Percentiles rank a stretch among this genome's conserved stretches.
Evolutionary conservation across 2,329 filamentous ascomycete genomes (phyloP).

Genomic region (Cercospora janseana): DNA sequence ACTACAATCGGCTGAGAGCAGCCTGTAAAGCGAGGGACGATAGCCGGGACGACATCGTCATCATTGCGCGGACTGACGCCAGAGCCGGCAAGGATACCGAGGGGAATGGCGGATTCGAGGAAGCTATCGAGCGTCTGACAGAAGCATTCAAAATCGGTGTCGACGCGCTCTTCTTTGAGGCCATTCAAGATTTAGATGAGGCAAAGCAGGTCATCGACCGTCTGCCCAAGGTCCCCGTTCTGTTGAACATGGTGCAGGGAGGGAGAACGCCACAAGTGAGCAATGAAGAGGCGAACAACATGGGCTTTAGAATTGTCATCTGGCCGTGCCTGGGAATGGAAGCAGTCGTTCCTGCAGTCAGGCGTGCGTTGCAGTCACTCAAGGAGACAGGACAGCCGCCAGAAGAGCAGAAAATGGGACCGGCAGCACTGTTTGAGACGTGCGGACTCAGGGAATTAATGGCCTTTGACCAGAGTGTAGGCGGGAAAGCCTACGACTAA

Average conservation of each 20-base stretch:
- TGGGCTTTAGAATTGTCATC: conserved; percentile 61
- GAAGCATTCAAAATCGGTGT: conserved; percentile 56
- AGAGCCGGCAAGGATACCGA: conserved; percentile 44
- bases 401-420: conserved; percentile 40
- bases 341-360: conserved; percentile 41
- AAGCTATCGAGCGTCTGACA: conserved; percentile 52
- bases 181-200: conserved; percentile 53
- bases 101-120: conserved; percentile 54
- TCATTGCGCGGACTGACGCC: conserved; percentile 65
- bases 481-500: conserved; percentile 39
- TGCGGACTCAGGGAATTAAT: conserved; percentile 54
- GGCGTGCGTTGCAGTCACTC: conserved; percentile 30
- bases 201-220: conserved; percentile 49
- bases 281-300: conserved; percentile 52
- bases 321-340: conserved; percentile 54
- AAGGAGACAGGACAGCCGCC: conserved; percentile 44
- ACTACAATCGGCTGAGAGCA: conserved; percentile 57
- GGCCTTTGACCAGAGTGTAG: conserved; percentile 50
- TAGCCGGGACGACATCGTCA: conserved; percentile 57
- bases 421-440: conserved; percentile 52
- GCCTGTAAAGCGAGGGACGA: conserved; percentile 52
- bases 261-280: conserved; percentile 56
- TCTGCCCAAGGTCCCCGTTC: conserved; percentile 51
- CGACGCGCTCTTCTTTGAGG: conserved; percentile 62
- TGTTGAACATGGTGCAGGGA: conserved; percentile 59